Conservation (phyloP, 2,329 filamentous ascomycete genomes). For the Davidsoniella virescens region DNA sequence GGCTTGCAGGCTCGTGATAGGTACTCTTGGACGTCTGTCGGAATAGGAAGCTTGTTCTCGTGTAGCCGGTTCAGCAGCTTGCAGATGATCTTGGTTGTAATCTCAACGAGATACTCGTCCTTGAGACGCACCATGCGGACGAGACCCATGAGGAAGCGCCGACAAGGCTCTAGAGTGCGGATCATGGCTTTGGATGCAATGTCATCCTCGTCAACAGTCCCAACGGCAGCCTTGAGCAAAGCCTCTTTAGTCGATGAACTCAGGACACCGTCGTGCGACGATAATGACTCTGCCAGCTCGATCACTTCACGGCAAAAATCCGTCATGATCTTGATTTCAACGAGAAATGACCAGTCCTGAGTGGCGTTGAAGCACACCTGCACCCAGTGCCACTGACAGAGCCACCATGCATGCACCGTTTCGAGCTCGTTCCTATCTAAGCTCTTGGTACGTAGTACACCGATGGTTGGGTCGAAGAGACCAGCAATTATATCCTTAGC, state of each 20-base stretch:
- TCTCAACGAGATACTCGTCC: slow-evolving; percentile 69
- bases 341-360: slow-evolving; percentile 63
- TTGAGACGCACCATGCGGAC: slow-evolving; percentile 81
- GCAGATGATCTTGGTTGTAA: slow-evolving; percentile 65
- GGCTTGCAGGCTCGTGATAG: slow-evolving; percentile 51
- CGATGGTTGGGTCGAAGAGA: slow-evolving; percentile 38
- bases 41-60: slow-evolving; percentile 58
- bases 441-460: slow-evolving; percentile 37
- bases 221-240: slow-evolving; percentile 14
- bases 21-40: slow-evolving; percentile 38
- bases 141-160: slow-evolving; percentile 32
- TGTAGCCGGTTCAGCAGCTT: slow-evolving; percentile 73
- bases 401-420: slow-evolving; percentile 66
- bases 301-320: slow-evolving; percentile 91
- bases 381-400: slow-evolving; percentile 64
- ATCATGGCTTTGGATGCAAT: slow-evolving; percentile 20
- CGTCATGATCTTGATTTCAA: slow-evolving; percentile 66
- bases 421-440: slow-evolving; percentile 45
- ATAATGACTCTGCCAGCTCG: slow-evolving; percentile 74
- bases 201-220: slow-evolving; percentile 18
- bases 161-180: slow-evolving; percentile 22
- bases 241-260: slow-evolving; percentile 43
- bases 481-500: slow-evolving; percentile 39
- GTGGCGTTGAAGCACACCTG: slow-evolving; percentile 69
- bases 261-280: slow-evolving; percentile 73